Percentiles rank a stretch among this genome's conserved stretches.
Evolutionary conservation across 1,284 basidiomycete genomes (phyloP).

Genomic region (Microstroma glucosiphilum): DNA sequence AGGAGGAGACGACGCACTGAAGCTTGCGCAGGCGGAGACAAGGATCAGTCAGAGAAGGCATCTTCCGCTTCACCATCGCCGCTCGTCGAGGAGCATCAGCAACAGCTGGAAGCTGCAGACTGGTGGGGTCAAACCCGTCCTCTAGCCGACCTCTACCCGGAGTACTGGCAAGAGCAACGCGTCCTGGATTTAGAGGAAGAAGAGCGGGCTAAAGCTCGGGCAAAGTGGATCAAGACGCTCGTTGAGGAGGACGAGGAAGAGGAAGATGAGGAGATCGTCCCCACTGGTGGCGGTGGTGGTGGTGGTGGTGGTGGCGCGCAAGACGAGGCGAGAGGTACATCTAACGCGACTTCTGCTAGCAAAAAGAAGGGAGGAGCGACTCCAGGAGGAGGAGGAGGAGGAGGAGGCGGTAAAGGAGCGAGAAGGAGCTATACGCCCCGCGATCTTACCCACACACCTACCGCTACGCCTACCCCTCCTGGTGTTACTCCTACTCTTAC

Average conservation of each 20-base stretch:
- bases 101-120: too few relatives aligned
- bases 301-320: not conserved
- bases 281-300: not conserved
- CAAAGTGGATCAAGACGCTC: slow-evolving; percentile 2
- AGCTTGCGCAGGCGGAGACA: not conserved
- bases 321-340: not conserved
- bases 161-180: slow-evolving; percentile 33
- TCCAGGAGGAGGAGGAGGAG: not conserved
- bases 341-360: too few relatives aligned
- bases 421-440: not conserved
- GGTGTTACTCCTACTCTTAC: too few relatives aligned
- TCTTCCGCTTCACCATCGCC: slow-evolving; percentile 23
- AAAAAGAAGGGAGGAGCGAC: not conserved
- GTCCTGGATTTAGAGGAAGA: slow-evolving; percentile 33
- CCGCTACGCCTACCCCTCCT: too few relatives aligned
- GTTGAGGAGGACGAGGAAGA: slow-evolving; percentile 2
- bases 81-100: not conserved
- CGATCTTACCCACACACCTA: too few relatives aligned
- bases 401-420: not conserved
- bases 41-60: slow-evolving; percentile 1
- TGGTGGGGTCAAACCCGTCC: slow-evolving; percentile 11
- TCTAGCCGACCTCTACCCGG: slow-evolving; percentile 24
- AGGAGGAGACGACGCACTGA: not conserved
- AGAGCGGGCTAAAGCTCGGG: slow-evolving; percentile 7
- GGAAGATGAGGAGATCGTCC: not conserved